Evolutionary conservation across 805 yeast genomes (phyloP), one percentile per base, ranked within the genome.

Genomic region (Torulaspora gathmanii): DNA sequence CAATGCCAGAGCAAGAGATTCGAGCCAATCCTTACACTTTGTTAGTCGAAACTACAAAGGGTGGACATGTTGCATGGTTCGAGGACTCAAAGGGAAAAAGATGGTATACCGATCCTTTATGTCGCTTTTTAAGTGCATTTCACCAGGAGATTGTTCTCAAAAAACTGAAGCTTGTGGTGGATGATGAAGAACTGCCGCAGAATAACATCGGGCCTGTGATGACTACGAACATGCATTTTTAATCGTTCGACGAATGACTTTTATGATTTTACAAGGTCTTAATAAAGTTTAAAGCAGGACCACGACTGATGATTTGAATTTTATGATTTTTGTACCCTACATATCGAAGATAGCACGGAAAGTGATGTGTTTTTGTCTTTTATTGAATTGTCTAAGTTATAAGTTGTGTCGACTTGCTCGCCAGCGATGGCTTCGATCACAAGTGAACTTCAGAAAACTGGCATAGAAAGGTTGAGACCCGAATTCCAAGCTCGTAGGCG

Each of bases 51-150:
- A 82, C 90, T 5, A 71, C 75, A 33, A 70, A 76, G 42, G 95
- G 95, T 5, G 95, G 95, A 1, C 95, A 86, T 64, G 72, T 86
- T 43, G 93, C 86, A n/a, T 86, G 83, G 83, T 86, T 79, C 49
- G 47, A 47, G 29, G 71, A 74, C 51, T 65, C 70, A 38, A 67
- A 72, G 20, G 83, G 84, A 20, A 70, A 71, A 33, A 76, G 88
- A 55, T 87, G 95, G 95, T 78, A 74, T 52, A 65, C 77, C 3
- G 67, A 69, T 6, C 83, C 82, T 20, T 48, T 80, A 33, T 63
- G 77, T 20, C 65, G 68, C 45, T 71, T 75, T 51, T 60, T 77
- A 47, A 51, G 55, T 25, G 58, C 65, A 4, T 61, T 70, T 42
- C 61, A 71, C 37, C 51, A 52, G 3, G 52, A 61, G 13, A 55